Base-by-base conservation (phyloP, 306 rosid species). In the Prosopis cineraria region DNA sequence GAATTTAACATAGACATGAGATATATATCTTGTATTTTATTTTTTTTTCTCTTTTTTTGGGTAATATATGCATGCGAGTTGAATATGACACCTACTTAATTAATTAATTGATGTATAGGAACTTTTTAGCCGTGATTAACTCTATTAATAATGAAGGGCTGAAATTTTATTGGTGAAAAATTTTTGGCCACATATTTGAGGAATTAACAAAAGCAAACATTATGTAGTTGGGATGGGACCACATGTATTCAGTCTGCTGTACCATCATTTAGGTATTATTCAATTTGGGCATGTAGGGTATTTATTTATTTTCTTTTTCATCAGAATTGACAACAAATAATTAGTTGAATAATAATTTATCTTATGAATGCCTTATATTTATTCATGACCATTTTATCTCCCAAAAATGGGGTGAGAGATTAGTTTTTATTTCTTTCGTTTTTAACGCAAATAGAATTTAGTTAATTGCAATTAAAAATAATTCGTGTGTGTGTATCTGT, bases 221-320 rank as follows among this genome's bases (percentile, higher is more conserved):
- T 80, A 37, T 60, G 67, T 25, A 48, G 41, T 55, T 80, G 82
- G 72, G 47, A 69, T 73, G 77, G 88, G 83, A 77, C 83, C 85
- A 68, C 73, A 41, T 20, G 70, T 81, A 73, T 78, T 82, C 80
- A 82, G 68, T 78, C 50, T 29, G 36, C 10, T 76, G 80, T 75
- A 75, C 80, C 39, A 60, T 69, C 73, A 39, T 52, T 58, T 60
- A 69, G 81, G 81, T 64, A 33, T 45, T 55, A 63, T 75, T 60
- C 72, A 70, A 63, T 68, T 12, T 41, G 20, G 62, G 31, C 1
- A 7, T n/a, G 20, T 11, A 22, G 52, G 50, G 17, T 56, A 39
- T n/a, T 11, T 4, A 20, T 37, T 55, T 20, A 53, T 56, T 56
- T n/a, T 56, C 33, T 37, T 66, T 36, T n/a, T 37, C 27, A 20